phyloP scores from a whole-genome alignment of 805 yeast species.

The Blastobotrys parvus region DNA sequence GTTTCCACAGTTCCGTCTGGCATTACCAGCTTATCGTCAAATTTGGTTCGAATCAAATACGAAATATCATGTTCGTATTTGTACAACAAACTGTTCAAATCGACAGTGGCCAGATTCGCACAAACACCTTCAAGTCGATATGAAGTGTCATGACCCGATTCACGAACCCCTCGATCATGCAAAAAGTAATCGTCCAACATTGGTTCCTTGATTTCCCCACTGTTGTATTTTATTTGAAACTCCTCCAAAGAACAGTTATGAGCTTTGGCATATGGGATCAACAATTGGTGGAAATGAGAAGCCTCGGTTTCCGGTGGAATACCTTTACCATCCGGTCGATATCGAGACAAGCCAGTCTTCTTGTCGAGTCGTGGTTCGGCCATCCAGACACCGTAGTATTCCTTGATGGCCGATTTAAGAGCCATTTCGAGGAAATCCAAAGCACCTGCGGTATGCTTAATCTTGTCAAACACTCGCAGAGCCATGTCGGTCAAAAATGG shows the following conservation, averaged over 20 bases:
- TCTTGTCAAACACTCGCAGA: constrained; percentile 51
- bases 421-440: constrained; percentile 58
- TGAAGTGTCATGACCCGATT: constrained; percentile 92
- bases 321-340: constrained; percentile 86
- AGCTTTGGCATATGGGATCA: constrained; percentile 61
- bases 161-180: constrained; percentile 92
- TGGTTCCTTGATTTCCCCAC: constrained; percentile 60
- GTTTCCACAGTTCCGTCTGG: constrained; percentile 36
- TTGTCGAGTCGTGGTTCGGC: constrained; percentile 63
- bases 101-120: constrained; percentile 85
- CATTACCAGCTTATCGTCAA: constrained; percentile 39
- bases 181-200: constrained; percentile 79
- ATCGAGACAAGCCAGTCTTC: constrained; percentile 73
- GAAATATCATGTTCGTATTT: constrained; percentile 88
- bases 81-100: constrained; percentile 74
- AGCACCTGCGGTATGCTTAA: constrained; percentile 33
- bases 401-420: constrained; percentile 72
- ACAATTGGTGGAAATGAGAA: constrained; percentile 69
- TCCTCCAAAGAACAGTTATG: constrained; percentile 48
- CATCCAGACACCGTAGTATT: constrained; percentile 77
- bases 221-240: constrained; percentile 63
- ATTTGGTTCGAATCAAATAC: constrained; percentile 45
- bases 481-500: constrained; percentile 96
- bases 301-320: constrained; percentile 95
- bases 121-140: constrained; percentile 85